Percentiles rank a stretch among this genome's conserved stretches.
Evolutionary conservation across 257 asterid species (phyloP).

Genomic region (Gynochthodes officinalis): DNA sequence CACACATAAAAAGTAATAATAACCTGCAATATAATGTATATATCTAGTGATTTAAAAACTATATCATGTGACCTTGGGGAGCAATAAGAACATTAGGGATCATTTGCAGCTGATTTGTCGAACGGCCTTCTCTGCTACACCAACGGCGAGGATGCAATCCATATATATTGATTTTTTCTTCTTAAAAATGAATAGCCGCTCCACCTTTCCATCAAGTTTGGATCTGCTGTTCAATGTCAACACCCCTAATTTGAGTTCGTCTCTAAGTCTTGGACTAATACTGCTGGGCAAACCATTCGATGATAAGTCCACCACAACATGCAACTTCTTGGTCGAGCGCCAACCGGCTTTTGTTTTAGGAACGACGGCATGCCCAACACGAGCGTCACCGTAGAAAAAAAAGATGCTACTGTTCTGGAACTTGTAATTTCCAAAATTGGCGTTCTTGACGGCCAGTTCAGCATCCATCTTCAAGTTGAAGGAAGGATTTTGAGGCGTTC

Average conservation of each 20-base stretch:
- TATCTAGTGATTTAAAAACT: not conserved
- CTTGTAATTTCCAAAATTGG: constrained; percentile 42
- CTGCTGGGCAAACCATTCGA: not conserved
- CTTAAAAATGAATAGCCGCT: constrained; percentile 31
- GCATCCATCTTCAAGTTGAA: constrained; percentile 27
- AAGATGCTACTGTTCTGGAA: constrained; percentile 26
- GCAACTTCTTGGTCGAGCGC: constrained; percentile 26
- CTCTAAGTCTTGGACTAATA: not conserved
- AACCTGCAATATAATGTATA: constrained; percentile 15
- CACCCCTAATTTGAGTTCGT: constrained; percentile 26
- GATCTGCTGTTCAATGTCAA: constrained; percentile 28
- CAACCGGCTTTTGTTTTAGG: constrained; percentile 14
- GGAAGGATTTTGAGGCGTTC: constrained; percentile 16
- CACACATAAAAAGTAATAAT: too few species aligned
- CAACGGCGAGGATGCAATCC: constrained; percentile 34
- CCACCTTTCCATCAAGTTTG: constrained; percentile 36
- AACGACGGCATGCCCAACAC: constrained; percentile 30
- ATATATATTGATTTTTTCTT: constrained; percentile 33
- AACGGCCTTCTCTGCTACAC: constrained; percentile 7
- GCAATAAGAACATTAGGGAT: too few species aligned
- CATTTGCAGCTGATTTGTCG: constrained; percentile 23
- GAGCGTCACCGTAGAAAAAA: constrained; percentile 25
- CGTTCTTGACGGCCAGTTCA: constrained; percentile 31
- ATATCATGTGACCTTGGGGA: too few species aligned
- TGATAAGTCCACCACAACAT: constrained; percentile 10